These are phyloP conservation scores for Agrocybe praecox DNA, from an alignment of 768 basidiomycete genomes.

Conservation along the genomic window DNA sequence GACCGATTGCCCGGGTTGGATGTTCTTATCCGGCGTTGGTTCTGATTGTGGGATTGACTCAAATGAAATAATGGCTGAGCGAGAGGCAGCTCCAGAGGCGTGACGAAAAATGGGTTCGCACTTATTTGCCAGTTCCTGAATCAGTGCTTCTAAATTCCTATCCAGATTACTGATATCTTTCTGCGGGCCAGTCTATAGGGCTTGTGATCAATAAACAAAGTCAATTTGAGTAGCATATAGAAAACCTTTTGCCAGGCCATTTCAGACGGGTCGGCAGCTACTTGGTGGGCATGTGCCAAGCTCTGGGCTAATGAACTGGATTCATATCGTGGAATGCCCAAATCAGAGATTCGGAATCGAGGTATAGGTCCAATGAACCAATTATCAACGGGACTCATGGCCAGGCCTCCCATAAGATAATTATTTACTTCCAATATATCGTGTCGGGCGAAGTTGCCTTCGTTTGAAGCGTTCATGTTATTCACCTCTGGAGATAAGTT, in stretches of 20 bases:
- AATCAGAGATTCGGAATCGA: constrained; percentile 47
- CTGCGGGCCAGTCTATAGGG: constrained; percentile 42
- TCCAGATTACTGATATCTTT: constrained; percentile 60
- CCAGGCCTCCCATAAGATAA: constrained; percentile 74
- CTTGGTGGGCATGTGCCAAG: constrained; percentile 49
- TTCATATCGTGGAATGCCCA: constrained; percentile 44
- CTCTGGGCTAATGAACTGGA: constrained; percentile 37
- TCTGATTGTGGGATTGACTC: constrained; percentile 23
- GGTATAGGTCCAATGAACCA: constrained; percentile 77
- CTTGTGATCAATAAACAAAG: constrained; percentile 1
- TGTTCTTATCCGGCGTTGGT: constrained; percentile 34
- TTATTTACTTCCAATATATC: constrained; percentile 82
- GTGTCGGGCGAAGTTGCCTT: constrained; percentile 57
- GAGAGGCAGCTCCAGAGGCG: constrained; percentile 64
- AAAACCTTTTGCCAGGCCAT: constrained; percentile 57
- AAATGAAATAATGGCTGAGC: constrained; percentile 52
- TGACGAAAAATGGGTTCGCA: constrained; percentile 65
- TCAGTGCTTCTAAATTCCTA: constrained; percentile 68
- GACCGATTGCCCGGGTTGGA: constrained; percentile 24
- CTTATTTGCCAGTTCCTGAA: constrained; percentile 59
- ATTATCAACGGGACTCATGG: constrained; percentile 68
- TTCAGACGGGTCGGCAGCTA: constrained; percentile 47
- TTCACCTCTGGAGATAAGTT: constrained; percentile 42
- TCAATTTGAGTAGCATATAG: constrained; percentile 16
- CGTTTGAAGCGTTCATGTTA: constrained; percentile 53